Evolutionary conservation across 1,284 basidiomycete species (phyloP), one percentile per base, ranked within the genome.

Genomic region (Rhodotorula sp.): DNA sequence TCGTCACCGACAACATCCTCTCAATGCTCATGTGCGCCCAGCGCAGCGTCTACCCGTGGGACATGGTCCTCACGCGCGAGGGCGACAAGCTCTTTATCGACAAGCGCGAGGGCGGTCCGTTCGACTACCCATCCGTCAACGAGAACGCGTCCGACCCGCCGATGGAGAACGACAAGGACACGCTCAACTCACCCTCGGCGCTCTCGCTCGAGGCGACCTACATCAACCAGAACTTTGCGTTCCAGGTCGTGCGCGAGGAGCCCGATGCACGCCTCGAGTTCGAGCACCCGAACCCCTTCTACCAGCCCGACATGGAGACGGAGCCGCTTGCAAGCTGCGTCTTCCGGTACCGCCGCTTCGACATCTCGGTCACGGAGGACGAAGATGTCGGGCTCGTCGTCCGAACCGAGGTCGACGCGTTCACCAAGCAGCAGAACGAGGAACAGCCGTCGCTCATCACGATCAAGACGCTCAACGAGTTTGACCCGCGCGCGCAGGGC

Each of bases 201-300:
- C 85, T 99, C 59, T 94, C 94, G 4, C 86, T 99, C 55, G 96
- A 99, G 81, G 96, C 96, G 19, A 98, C 95, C 46, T 99, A 96
- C 82, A 92, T 99, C 85, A 98, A 98, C 84, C 93, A 97, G 81
- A 98, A 98, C 84, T 99, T 98, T 79, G 89, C 90, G 39, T 96
- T 95, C 85, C 96, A 99, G 82, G 89, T 93, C 58, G 94, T 96
- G 66, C 86, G 87, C 73, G 92, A 95, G 80, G 85, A 81, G 53
- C 86, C 88, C 13, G 73, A 71, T 39, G 78, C 80, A 46, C 80
- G 78, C 77, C 84, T 90, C 58, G 87, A 91, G 69, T 87, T 95
- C 77, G 85, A 87, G 32, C 86, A 92, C 74, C 88, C 93, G 2
- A 98, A 98, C 82, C 96, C 92, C 36, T 98, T 99, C 86, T 95